Evolutionary conservation across 208 protist species (phyloP), one percentile per base, ranked within the genome.

Genomic region (Angomonas deanei): DNA sequence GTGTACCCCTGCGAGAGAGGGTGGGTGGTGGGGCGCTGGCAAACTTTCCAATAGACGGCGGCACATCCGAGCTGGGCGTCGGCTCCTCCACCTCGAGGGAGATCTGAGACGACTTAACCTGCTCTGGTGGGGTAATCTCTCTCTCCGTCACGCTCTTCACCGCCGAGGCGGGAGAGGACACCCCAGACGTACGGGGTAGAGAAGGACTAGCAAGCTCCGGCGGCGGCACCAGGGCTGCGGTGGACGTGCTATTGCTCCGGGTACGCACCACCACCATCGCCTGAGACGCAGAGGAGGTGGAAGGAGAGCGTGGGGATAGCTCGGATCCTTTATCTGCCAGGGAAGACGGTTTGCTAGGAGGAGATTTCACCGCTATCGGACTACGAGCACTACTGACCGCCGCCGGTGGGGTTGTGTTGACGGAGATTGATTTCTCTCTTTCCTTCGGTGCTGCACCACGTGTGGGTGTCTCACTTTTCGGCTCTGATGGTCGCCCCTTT

Each of bases 1-100:
- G 5, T 27, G 1, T 32, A 2, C 27, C 49, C 24, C 21, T 27
- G 49, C 3, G 49, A 27, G 28, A 33, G 1, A 58, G n/a, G 4
- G 52, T 38, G 1, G 52, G 52, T 10, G 52, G 52, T 10, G 52
- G 52, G 1, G 26, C 26, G 52, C 52, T 58, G 27, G 23, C 31
- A 27, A 34, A 58, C 15, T 11, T 58, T 19, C 28, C 52, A 38
- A 58, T 58, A 5, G 52, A 58, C 27, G 52, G 33, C 27, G 52
- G 52, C 10, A 58, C 52, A 1, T 58, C 52, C 8, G 6, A 24
- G 52, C 26, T 36, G 10, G 52, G 52, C 28, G 52, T 58, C 52
- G 52, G 8, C 17, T 24, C 27, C 8, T 58, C 52, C n/a, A n/a
- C n/a, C 49, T 55, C 36, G 36, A 42, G 36, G 11, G 15, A 24